Evolutionary conservation across 768 basidiomycete genomes (phyloP).

Genomic region (Leccinum aurantiacum): DNA sequence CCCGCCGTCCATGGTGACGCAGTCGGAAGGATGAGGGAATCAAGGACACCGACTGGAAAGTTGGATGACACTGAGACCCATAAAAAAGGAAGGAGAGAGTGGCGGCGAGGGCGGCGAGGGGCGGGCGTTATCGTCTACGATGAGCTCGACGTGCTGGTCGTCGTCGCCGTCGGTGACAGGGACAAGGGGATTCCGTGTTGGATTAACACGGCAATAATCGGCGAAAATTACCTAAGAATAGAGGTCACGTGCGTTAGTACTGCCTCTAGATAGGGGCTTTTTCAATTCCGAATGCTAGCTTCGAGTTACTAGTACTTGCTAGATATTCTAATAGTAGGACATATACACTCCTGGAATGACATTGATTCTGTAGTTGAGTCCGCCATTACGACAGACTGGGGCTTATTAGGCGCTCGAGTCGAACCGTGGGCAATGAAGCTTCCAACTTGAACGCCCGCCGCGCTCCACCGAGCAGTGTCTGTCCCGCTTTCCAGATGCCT

Average conservation of each 20-base stretch:
- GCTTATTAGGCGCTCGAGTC: not conserved
- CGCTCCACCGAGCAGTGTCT: not conserved
- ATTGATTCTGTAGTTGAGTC: not conserved
- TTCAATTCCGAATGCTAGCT: not conserved
- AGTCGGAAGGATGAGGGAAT: constrained; percentile 21
- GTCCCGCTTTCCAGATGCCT: too few relatives aligned
- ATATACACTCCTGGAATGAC: not conserved
- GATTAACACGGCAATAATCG: constrained; percentile 30
- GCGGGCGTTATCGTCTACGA: constrained; percentile 32
- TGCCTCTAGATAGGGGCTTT: constrained; percentile 9
- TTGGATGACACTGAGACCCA: constrained; percentile 15
- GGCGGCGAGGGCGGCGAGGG: not conserved
- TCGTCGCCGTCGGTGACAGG: constrained; percentile 36
- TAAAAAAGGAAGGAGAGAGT: constrained; percentile 9
- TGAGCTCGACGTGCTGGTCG: constrained; percentile 29
- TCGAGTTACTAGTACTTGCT: not conserved
- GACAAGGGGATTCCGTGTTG: constrained; percentile 38
- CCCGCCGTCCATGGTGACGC: constrained; percentile 32
- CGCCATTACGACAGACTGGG: not conserved
- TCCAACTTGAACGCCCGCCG: not conserved
- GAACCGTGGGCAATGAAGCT: constrained; percentile 2
- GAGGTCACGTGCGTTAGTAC: constrained; percentile 24
- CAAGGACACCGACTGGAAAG: constrained; percentile 22
- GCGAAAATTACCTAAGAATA: constrained; percentile 32
- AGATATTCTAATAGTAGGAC: not conserved